Evolutionary conservation across 345 rosid species (phyloP), one percentile per base, ranked within the genome.

Genomic region (Eucalyptus polybractea): DNA sequence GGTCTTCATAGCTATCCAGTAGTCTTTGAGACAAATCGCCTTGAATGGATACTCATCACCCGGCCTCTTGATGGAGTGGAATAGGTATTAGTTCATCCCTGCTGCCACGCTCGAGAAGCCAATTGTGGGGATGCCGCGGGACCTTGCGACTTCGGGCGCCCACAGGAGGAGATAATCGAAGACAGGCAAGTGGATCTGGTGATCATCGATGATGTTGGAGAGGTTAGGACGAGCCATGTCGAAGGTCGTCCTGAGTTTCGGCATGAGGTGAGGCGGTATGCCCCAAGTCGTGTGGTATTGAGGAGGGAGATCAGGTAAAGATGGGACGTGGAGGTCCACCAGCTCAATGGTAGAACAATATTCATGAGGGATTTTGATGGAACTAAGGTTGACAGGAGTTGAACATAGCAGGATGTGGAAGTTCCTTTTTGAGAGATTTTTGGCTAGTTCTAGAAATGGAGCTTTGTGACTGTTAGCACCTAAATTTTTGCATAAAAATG

Each of bases 391-490:
- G 21, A 58, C 72, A 1, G 92, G 92, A 7, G 92, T 90, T 22
- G 94, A 94, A 25, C 93, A 91, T 10, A 94, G 81, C 83, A 88
- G 89, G 8, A 92, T 14, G 86, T 15, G 10, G 60, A 93, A 90
- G 88, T 91, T 92, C 62, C 91, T 83, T 27, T 62, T 25, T 1
- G 92, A 25, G 40, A 93, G 93, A 49, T 72, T 88, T 80, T 92
- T 93, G 67, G 92, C 92, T 7, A 93, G 93, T 87, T 92, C 94
- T 10, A 93, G 86, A 86, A 87, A 93, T 4, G 96, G 93, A n/a
- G 90, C 85, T 24, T 88, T 90, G 90, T 93, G 95, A 40, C 13
- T 11, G 2, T 49, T 49, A 15, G 5, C 50, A 49, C 6, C 14
- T 49, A 49, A 49, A 49, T 49, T 49, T 49, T 49, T 49, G 50